phyloP scores from a whole-genome alignment of 1,284 basidiomycete species.

The Sporisorium exsertum region DNA sequence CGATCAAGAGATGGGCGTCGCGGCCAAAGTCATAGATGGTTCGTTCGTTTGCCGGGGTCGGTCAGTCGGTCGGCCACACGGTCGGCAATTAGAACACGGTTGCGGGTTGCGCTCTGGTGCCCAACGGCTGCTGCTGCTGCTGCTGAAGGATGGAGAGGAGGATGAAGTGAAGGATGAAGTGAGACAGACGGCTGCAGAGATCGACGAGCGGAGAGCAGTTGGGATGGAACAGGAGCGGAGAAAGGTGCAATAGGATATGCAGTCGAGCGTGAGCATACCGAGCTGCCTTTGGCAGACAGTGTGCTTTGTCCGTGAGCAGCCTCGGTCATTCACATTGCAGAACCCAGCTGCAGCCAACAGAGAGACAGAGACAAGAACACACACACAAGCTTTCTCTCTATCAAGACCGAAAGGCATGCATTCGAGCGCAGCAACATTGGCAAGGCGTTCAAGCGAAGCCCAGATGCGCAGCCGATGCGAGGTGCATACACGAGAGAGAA shows the following conservation, averaged over 20 bases:
- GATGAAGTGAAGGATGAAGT: background rate
- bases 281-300: background rate
- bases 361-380: too few relatives aligned
- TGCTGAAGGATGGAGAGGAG: background rate
- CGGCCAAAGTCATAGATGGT: background rate
- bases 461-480: background rate
- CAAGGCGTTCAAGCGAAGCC: background rate
- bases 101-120: slow-evolving; percentile 8
- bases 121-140: background rate
- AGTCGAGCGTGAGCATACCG: slow-evolving; percentile 9
- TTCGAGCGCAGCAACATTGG: background rate
- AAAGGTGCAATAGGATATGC: slow-evolving; percentile 6
- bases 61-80: background rate
- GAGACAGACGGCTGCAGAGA: slow-evolving; percentile 37
- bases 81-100: slow-evolving; percentile 4
- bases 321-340: background rate
- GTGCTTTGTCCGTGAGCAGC: background rate
- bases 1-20: background rate
- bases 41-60: background rate
- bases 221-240: slow-evolving; percentile 14
- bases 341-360: background rate
- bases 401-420: slow-evolving; percentile 7
- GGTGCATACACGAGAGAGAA: background rate
- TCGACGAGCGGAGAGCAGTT: slow-evolving; percentile 35
- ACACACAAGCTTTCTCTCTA: background rate